Percentiles rank a stretch among this genome's conserved stretches.
phyloP scores from a whole-genome alignment of 441 rosid species.

The Mallotus japonicus region DNA sequence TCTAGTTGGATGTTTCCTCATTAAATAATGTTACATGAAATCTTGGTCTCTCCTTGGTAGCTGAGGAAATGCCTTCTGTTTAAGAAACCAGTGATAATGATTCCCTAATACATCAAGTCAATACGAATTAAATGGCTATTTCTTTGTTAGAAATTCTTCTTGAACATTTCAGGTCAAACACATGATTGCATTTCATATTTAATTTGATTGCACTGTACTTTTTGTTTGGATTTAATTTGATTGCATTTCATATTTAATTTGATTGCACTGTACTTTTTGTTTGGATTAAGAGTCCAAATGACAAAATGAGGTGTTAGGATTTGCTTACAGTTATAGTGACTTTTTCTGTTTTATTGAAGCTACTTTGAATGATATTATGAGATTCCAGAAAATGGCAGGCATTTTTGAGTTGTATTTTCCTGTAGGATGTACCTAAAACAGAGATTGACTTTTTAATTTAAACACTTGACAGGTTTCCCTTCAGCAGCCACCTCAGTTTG shows the following conservation, averaged over 20 bases:
- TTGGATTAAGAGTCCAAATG: background rate
- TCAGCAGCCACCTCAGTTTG: constrained; percentile 92
- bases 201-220: background rate
- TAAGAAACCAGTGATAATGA: background rate
- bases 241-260: background rate
- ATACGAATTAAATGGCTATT: background rate
- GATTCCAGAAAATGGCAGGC: background rate
- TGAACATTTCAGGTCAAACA: background rate
- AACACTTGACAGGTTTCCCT: constrained; percentile 67
- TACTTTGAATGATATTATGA: background rate
- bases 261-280: background rate
- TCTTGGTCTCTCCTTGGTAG: background rate
- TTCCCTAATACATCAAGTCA: background rate
- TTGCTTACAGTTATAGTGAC: background rate
- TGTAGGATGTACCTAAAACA: background rate
- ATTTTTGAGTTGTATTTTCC: background rate
- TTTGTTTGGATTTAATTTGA: background rate
- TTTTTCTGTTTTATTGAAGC: too few species aligned
- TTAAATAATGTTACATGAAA: background rate
- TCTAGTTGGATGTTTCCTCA: background rate
- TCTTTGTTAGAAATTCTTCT: background rate
- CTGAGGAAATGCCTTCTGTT: background rate
- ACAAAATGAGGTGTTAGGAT: background rate
- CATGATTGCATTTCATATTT: background rate
- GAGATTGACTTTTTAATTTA: constrained; percentile 15